phyloP scores from a whole-genome alignment of 257 asterid species.

The Solanum microdontum region DNA sequence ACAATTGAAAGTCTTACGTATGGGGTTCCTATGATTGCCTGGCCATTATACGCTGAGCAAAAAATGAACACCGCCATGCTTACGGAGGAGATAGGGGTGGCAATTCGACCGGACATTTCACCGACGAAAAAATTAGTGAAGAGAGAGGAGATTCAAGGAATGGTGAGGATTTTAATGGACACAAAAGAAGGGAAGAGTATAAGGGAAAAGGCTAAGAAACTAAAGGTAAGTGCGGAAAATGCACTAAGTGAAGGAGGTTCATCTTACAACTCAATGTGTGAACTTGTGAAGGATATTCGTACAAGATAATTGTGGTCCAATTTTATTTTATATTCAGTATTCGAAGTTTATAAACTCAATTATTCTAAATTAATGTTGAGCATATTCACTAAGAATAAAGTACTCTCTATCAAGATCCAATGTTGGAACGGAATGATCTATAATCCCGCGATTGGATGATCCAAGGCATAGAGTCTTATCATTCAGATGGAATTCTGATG shows the following conservation, averaged over 20 bases:
- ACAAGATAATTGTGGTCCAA: too few relatives aligned
- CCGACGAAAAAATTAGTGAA: background rate
- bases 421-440: too few relatives aligned
- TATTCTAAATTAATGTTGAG: too few relatives aligned
- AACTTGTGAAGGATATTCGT: background rate
- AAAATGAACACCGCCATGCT: background rate
- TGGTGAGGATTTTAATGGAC: background rate
- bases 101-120: background rate
- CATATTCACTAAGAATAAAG: too few relatives aligned
- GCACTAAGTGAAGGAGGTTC: background rate
- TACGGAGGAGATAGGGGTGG: background rate
- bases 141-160: background rate
- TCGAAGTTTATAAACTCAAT: too few relatives aligned
- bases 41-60: background rate
- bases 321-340: too few relatives aligned
- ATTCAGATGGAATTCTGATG: too few relatives aligned
- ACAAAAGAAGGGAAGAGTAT: background rate
- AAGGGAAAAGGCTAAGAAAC: background rate
- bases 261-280: conserved; percentile 4
- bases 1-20: background rate
- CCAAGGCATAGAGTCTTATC: too few relatives aligned
- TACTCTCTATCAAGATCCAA: too few relatives aligned
- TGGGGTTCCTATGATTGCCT: background rate
- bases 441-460: too few relatives aligned
- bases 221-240: background rate